Evolutionary conservation across 495 filamentous ascomycete genomes (phyloP).

Genomic region (Penicillium arizonense): DNA sequence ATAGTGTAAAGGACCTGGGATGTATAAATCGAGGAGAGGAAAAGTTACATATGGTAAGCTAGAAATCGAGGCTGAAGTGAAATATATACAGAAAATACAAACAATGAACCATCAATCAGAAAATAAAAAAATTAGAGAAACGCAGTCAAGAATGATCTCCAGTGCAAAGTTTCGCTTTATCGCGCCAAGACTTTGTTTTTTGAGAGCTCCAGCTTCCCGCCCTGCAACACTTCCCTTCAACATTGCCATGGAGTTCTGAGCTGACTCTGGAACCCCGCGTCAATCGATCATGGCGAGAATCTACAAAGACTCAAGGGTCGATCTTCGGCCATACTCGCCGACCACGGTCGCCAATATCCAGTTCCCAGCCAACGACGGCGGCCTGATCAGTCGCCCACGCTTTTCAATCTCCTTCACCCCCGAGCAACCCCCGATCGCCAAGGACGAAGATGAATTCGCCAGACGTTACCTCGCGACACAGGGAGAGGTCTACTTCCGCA

Average conservation of each 20-base stretch:
- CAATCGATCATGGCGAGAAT: slow-evolving; percentile 50
- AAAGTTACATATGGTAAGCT: background rate
- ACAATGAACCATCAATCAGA: background rate
- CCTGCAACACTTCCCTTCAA: slow-evolving; percentile 25
- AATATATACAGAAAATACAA: background rate
- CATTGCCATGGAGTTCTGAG: slow-evolving; percentile 40
- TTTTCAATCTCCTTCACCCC: slow-evolving; percentile 43
- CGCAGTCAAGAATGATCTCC: no score
- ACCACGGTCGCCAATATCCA: slow-evolving; percentile 71
- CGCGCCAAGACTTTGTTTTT: slow-evolving; percentile 49
- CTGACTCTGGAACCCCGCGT: slow-evolving; percentile 21
- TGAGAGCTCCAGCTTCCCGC: slow-evolving; percentile 44
- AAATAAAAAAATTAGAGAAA: no score
- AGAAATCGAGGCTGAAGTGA: background rate
- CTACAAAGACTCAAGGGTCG: slow-evolving; percentile 84
- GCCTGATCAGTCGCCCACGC: slow-evolving; percentile 40
- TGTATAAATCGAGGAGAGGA: background rate
- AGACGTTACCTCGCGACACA: slow-evolving; percentile 70
- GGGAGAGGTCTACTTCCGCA: slow-evolving; percentile 81
- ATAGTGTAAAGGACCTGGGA: no score
- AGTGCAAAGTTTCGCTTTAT: background rate
- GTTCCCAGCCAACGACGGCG: slow-evolving; percentile 55
- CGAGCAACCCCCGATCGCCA: slow-evolving; percentile 41
- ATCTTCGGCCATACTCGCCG: slow-evolving; percentile 70
- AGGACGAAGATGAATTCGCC: slow-evolving; percentile 74